Percentiles rank a stretch among this genome's conserved stretches.
These are phyloP conservation scores for Psilocybe tampanensis DNA, from an alignment of 768 basidiomycete genomes.

Conservation along the genomic window DNA sequence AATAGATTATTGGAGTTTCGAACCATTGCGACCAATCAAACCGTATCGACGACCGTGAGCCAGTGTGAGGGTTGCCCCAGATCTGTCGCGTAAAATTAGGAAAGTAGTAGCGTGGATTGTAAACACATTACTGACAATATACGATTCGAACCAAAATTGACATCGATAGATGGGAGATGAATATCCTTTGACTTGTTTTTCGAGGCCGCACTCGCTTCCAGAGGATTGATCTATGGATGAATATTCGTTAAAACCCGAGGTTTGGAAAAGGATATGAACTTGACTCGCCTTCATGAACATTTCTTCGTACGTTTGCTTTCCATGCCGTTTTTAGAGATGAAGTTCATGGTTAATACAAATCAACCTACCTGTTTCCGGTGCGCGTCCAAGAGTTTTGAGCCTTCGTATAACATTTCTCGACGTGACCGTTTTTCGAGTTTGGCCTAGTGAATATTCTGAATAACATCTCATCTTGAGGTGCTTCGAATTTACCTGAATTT, in stretches of 20 bases:
- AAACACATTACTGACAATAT: slow-evolving; percentile 61
- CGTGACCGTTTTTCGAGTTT: slow-evolving; percentile 97
- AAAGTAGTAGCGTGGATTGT: neutral
- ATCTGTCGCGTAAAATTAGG: slow-evolving; percentile 40
- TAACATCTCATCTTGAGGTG: neutral
- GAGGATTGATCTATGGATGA: slow-evolving; percentile 78
- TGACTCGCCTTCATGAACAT: slow-evolving; percentile 92
- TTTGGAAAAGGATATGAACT: neutral
- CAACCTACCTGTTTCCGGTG: slow-evolving; percentile 79
- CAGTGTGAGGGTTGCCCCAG: slow-evolving; percentile 84
- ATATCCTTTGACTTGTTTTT: slow-evolving; percentile 99
- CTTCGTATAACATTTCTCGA: slow-evolving; percentile 85
- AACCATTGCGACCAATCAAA: slow-evolving; percentile 87
- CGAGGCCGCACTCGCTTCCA: slow-evolving; percentile 73
- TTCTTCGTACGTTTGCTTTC: slow-evolving; percentile 94
- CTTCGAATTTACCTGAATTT: slow-evolving; percentile 65
- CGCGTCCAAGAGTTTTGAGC: slow-evolving; percentile 92
- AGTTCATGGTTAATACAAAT: neutral
- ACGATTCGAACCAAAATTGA: slow-evolving; percentile 93
- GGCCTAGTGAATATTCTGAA: slow-evolving; percentile 48
- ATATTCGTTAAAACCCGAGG: neutral
- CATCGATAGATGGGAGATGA: slow-evolving; percentile 92
- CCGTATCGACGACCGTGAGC: slow-evolving; percentile 91
- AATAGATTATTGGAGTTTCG: slow-evolving; percentile 8
- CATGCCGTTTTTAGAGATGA: slow-evolving; percentile 2